Evolutionary conservation across 2,329 filamentous ascomycete genomes (phyloP), one percentile per base, ranked within the genome.

Genomic region (Nemania sp.): DNA sequence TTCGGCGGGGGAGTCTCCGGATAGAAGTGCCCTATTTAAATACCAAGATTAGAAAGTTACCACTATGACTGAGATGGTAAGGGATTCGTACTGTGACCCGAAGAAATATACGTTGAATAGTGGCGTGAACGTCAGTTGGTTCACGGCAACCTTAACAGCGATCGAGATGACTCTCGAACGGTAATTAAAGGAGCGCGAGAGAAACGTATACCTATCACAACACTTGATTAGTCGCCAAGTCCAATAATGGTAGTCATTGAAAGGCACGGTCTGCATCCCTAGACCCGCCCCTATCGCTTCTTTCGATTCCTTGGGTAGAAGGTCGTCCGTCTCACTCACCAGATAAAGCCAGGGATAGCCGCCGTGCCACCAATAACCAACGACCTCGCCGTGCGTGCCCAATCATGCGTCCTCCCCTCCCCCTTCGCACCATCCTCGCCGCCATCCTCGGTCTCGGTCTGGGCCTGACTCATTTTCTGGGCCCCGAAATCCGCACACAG

Each of bases 51-150:
- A 38, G 52, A n/a, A 10, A 29, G n/a, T 6, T 2, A 10, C 7
- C 24, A 7, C 26, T 7, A 13, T 29, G 24, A 43, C 7, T 22
- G 11, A 10, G 10, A n/a, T 11, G 47, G 5, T 47, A 3, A n/a
- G 27, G 8, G 20, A 38, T 45, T 18, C 62, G 55, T 64, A 64
- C 62, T 97, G 93, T 80, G 92, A 86, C 67, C 90, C 89, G 79
- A 97, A 93, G 81, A 97, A 97, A 79, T 93, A 93, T 26, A 88
- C 86, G 80, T 92, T 95, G 83, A 97, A 97, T 10, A 92, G 75
- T 1, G 95, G 93, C 1, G 94, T 93, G 81, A 97, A 97, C 73
- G 89, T 81, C 13, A 87, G 78, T 81, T 98, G 94, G 80, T 94
- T 96, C 43, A 98, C 86, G 47, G 86, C 78, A 66, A 97, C 92